These are phyloP conservation scores for Rhinocladiella similis DNA, from an alignment of 2,329 filamentous ascomycete genomes.

Conservation along the genomic window DNA sequence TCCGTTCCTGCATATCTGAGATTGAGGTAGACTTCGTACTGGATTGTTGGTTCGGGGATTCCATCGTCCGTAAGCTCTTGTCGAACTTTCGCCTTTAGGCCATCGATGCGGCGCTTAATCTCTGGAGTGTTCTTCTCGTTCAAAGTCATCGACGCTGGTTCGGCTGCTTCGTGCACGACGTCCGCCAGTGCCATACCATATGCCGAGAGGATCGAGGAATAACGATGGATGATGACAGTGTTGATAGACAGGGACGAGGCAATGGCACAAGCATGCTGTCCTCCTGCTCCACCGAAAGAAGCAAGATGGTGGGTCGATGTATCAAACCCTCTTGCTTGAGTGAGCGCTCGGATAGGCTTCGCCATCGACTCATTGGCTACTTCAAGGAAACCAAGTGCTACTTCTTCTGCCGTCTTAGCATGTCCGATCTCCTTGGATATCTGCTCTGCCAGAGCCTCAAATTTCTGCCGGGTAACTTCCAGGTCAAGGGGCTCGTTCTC, in stretches of 20 bases:
- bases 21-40: constrained; percentile 46
- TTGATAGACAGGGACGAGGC: constrained; percentile 42
- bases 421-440: too few relatives aligned
- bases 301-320: constrained; percentile 32
- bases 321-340: constrained; percentile 30
- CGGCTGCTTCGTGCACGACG: constrained; percentile 44
- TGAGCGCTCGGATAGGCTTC: constrained; percentile 31
- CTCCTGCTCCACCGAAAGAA: constrained; percentile 38
- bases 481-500: constrained; percentile 43
- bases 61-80: not conserved
- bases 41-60: constrained; percentile 42
- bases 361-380: constrained; percentile 46
- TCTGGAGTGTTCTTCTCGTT: constrained; percentile 13
- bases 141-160: constrained; percentile 46
- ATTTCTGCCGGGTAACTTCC: constrained; percentile 41
- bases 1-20: constrained; percentile 53
- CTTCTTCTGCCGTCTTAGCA: constrained; percentile 34
- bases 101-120: constrained; percentile 72
- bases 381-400: constrained; percentile 43
- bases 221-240: constrained; percentile 41
- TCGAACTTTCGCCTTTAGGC: constrained; percentile 32
- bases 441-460: constrained; percentile 14
- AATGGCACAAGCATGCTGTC: constrained; percentile 44
- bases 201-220: constrained; percentile 44
- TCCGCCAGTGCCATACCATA: constrained; percentile 48